Evolutionary conservation across 257 asterid species (phyloP).

Genomic region (Parsonsia alboflavescens): DNA sequence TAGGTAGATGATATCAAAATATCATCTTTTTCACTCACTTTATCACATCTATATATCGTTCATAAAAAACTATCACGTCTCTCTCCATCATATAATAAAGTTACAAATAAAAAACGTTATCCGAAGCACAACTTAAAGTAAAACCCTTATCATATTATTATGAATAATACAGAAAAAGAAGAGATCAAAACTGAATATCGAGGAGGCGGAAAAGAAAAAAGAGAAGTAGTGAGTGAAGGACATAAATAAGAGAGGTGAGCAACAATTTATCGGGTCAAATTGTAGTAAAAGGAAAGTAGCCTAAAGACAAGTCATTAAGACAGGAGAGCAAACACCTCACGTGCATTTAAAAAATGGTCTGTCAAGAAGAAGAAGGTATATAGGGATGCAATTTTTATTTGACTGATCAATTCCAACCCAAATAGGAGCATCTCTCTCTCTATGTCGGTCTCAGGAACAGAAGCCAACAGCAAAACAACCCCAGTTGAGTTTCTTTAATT

Average conservation of each 20-base stretch:
- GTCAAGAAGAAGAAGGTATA: constrained; percentile 7
- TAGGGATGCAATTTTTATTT: background rate
- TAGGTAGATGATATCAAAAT: too few species aligned
- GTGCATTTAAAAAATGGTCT: constrained; percentile 16
- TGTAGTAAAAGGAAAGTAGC: background rate
- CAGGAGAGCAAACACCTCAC: constrained; percentile 12
- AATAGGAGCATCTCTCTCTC: background rate
- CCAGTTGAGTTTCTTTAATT: background rate
- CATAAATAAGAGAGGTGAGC: background rate
- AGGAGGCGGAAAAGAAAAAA: too few species aligned
- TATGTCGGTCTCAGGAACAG: constrained; percentile 1
- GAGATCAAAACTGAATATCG: too few species aligned
- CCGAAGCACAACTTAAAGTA: too few species aligned
- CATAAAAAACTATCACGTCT: too few species aligned
- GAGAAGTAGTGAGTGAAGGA: background rate
- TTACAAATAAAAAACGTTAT: too few species aligned
- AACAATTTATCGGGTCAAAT: background rate
- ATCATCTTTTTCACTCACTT: too few species aligned
- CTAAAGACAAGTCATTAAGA: background rate
- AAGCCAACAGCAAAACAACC: background rate
- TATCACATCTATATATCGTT: too few species aligned
- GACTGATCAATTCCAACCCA: constrained; percentile 15
- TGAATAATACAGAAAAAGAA: too few species aligned
- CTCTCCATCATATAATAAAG: too few species aligned
- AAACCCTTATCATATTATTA: too few species aligned